phyloP scores from a whole-genome alignment of 352 stramenopile species.

The Phytophthora fragariaefolia region DNA sequence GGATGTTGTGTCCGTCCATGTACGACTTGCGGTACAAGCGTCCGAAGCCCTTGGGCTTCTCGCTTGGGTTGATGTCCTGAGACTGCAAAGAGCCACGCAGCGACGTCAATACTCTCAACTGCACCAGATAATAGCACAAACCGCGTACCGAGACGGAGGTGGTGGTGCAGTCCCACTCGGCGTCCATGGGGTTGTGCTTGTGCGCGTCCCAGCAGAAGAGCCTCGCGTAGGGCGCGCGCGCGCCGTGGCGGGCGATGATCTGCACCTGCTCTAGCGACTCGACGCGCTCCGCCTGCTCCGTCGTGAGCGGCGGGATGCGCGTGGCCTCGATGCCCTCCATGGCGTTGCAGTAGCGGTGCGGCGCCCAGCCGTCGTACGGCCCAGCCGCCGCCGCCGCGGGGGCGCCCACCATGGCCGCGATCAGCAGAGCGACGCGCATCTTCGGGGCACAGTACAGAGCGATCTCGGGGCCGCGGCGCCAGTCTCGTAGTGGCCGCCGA shows the following conservation, averaged over 20 bases:
- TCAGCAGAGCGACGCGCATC: conserved; percentile 42
- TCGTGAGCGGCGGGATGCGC: conserved; percentile 65
- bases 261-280: conserved; percentile 85
- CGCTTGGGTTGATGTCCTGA: conserved; percentile 68
- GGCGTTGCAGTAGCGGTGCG: conserved; percentile 84
- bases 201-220: conserved; percentile 83
- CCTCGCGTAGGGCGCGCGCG: conserved; percentile 69
- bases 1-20: conserved; percentile 76
- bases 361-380: conserved; percentile 78
- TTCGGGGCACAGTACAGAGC: no score
- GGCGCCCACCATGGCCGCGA: conserved; percentile 24
- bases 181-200: conserved; percentile 76
- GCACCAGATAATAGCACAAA: neutral
- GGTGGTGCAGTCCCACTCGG: conserved; percentile 76
- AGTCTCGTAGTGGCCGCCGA: conserved; percentile 20
- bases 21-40: conserved; percentile 85
- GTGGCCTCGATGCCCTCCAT: conserved; percentile 64
- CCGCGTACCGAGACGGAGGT: conserved; percentile 71
- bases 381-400: conserved; percentile 29
- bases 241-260: conserved; percentile 82
- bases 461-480: neutral
- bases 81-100: conserved; percentile 44
- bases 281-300: conserved; percentile 61
- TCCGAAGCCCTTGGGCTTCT: conserved; percentile 58
- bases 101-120: neutral